Base-by-base conservation (phyloP, 2,329 filamentous ascomycete species). In the Ascochyta lentis region DNA sequence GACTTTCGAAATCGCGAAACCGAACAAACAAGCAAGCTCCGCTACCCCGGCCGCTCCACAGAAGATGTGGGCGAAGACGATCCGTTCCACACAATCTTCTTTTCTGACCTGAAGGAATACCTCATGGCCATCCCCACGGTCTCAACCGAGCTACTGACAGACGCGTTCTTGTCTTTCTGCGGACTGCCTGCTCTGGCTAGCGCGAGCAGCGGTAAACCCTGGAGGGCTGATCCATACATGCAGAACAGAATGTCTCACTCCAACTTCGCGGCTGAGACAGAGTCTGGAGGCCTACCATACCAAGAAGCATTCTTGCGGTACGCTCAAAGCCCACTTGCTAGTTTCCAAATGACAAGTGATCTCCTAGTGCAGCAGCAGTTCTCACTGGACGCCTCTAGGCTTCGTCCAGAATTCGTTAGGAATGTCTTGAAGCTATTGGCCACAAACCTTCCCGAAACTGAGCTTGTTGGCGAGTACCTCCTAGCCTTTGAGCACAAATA, bases 11-110 rank as follows among this genome's bases (percentile, higher is more conserved):
- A 62, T 6, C 77, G 81, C 12, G 92, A 96, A 68, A 69, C 73
- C n/a, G 73, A 78, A 10, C 78, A 77, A 26, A 78, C 79, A 1
- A 59, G 68, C 13, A 76, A 77, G 38, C 81, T 88, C 8, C 79
- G 78, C 37, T 78, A 87, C 52, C 91, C 92, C 6, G 90, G 90
- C 15, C 85, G 90, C 44, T 89, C 89, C 0, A 80, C 89, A 57
- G 92, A 97, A 70, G 87, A 92, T 24, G 82, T 85, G 2, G 84
- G 83, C 15, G 89, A 91, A 60, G 89, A 93, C 55, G 94, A 97
- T 67, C 90, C 92, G 0, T 96, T 90, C 63, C 84, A 92, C 33
- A 85, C 95, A 3, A 84, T 96, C 41, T 84, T 97, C 68, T 92
- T 88, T 64, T 84, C 86, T 0, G 95, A 98, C 70, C 79, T 97